phyloP scores from a whole-genome alignment of 495 filamentous ascomycete species.

The Bathelium albidoporum region DNA sequence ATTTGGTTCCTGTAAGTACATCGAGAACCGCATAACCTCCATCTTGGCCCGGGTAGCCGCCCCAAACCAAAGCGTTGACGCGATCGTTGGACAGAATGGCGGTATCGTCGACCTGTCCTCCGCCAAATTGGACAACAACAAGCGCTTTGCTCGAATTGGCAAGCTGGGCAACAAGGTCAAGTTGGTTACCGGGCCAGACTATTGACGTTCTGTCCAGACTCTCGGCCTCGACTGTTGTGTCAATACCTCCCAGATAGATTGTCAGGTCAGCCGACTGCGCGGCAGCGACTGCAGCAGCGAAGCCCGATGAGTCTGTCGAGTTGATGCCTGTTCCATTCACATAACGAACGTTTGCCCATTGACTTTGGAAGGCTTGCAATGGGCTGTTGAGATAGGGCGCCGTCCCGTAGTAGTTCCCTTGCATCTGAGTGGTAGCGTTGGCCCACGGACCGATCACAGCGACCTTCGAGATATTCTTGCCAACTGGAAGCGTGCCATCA shows the following conservation, averaged over 20 bases:
- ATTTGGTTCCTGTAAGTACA: conserved; percentile 37
- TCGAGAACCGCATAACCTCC: conserved; percentile 41
- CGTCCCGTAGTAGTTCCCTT: conserved; percentile 45
- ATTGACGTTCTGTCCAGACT: conserved; percentile 40
- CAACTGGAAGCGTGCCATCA: conserved; percentile 41
- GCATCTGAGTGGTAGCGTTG: conserved; percentile 45
- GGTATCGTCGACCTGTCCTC: conserved; percentile 23
- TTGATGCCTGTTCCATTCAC: conserved; percentile 36
- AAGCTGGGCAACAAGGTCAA: conserved; percentile 40
- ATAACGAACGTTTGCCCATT: conserved; percentile 34
- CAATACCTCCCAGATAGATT: conserved; percentile 45
- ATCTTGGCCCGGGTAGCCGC: conserved; percentile 45
- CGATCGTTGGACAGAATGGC: conserved; percentile 26
- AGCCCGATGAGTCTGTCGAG: conserved; percentile 31
- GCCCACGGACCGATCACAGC: conserved; percentile 47
- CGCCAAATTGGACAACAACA: conserved; percentile 44
- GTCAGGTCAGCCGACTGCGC: conserved; percentile 41
- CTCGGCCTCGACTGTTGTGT: conserved; percentile 43
- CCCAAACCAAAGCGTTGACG: conserved; percentile 39
- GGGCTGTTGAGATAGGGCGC: conserved; percentile 45
- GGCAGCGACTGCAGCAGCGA: conserved; percentile 35
- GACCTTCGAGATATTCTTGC: conserved; percentile 27
- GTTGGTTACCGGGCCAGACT: conserved; percentile 43
- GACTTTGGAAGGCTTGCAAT: conserved; percentile 15
- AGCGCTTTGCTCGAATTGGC: conserved; percentile 37